Conservation (phyloP, 2,329 filamentous ascomycete species). For the Cercospora janseana region DNA sequence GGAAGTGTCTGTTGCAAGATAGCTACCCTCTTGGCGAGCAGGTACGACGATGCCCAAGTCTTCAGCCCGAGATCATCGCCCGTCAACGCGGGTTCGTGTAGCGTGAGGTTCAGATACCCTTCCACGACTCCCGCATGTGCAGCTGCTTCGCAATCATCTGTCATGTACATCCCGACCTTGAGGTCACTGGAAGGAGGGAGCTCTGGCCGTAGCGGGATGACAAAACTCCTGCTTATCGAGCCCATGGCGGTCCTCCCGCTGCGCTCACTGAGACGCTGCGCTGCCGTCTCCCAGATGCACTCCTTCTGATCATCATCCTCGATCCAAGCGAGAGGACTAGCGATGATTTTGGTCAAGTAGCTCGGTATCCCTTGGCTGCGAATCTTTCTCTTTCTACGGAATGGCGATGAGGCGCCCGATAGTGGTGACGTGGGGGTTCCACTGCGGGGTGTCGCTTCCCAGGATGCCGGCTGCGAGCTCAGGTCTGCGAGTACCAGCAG, state of each 20-base stretch:
- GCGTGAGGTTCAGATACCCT: constrained; percentile 59
- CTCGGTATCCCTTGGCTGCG: constrained; percentile 54
- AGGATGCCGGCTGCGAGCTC: constrained; percentile 65
- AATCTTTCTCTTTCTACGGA: constrained; percentile 42
- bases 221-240: constrained; percentile 60
- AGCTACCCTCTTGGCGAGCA: constrained; percentile 71
- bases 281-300: constrained; percentile 73
- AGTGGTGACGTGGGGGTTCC: constrained; percentile 27
- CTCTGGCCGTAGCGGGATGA: constrained; percentile 42
- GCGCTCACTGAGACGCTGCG: constrained; percentile 75
- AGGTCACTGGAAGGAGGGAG: constrained; percentile 14
- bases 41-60: constrained; percentile 90
- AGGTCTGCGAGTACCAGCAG: constrained; percentile 65
- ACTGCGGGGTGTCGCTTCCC: constrained; percentile 51
- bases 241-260: constrained; percentile 74
- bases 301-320: constrained; percentile 65
- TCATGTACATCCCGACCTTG: constrained; percentile 18
- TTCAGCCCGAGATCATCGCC: constrained; percentile 88
- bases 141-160: constrained; percentile 9
- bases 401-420: constrained; percentile 29
- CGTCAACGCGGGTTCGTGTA: constrained; percentile 84
- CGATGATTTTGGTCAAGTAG: constrained; percentile 69
- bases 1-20: constrained; percentile 32
- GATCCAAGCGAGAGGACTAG: constrained; percentile 67
- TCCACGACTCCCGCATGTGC: constrained; percentile 21